Evolutionary conservation across 2,329 filamentous ascomycete species (phyloP).

Genomic region (Zymoseptoria ardabiliae): DNA sequence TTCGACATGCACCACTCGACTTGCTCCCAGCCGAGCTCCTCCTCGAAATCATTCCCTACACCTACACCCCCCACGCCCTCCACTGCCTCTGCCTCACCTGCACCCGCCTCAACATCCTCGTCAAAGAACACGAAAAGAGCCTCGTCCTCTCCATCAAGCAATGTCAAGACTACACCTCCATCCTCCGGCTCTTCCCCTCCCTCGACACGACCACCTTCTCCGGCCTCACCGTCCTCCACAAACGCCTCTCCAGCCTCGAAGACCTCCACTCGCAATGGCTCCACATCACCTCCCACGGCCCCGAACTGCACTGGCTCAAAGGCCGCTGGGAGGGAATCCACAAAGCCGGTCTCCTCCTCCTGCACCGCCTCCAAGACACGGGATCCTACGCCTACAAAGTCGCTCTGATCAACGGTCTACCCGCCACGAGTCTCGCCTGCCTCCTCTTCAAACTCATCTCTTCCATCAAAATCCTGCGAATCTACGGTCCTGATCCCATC

Average conservation of each 20-base stretch:
- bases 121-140: constrained; percentile 24
- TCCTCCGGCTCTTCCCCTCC: constrained; percentile 20
- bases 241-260: constrained; percentile 16
- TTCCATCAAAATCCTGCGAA: constrained; percentile 26
- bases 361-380: constrained; percentile 27
- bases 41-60: constrained; percentile 26
- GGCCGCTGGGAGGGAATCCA: constrained; percentile 27
- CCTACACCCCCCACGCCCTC: constrained; percentile 22
- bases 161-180: constrained; percentile 10
- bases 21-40: constrained; percentile 25
- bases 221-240: constrained; percentile 15
- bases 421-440: constrained; percentile 26
- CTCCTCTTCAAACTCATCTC: constrained; percentile 28
- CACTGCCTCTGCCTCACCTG: constrained; percentile 21
- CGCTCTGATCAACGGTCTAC: constrained; percentile 22
- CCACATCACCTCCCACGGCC: constrained; percentile 19
- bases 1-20: constrained; percentile 1
- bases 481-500: constrained; percentile 26
- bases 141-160: constrained; percentile 21
- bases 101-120: constrained; percentile 21
- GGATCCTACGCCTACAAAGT: constrained; percentile 16
- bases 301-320: constrained; percentile 26
- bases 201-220: constrained; percentile 16
- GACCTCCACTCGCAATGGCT: constrained; percentile 24
- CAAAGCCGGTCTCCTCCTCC: constrained; percentile 25